Evolutionary conservation across 306 rosid genomes (phyloP), one percentile per base, ranked within the genome.

Genomic region (Sicyos edulis): DNA sequence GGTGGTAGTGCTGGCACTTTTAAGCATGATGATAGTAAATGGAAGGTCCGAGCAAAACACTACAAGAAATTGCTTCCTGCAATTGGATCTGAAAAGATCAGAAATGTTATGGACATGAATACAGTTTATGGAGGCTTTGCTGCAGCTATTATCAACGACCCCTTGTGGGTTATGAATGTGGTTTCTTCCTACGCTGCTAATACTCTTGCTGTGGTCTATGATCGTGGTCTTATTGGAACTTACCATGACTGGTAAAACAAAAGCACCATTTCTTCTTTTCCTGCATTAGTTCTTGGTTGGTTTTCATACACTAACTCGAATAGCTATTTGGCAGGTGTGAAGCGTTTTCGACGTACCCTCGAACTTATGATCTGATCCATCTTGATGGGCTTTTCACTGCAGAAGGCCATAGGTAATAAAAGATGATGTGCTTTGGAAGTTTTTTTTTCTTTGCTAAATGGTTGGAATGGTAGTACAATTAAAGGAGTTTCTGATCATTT

Each of bases 81-180:
- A 4, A 82, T 95, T 64, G 97, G 99, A 21, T 82, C 91, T 21
- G 69, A 85, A 6, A 91, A 87, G 86, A 73, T 95, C 7, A 86
- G 99, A 79, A 95, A 95, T 77, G 92, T 95, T 24, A 91, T 95
- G 97, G 99, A 95, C 78, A 95, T 91, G 99, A 95, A 89, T 67
- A 95, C 97, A 0, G 82, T 69, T 20, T 95, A 80, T 75, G 99
- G 99, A 76, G 92, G 97, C 63, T 88, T 95, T 58, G 97, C 99
- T 6, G 96, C 99, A 0, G 76, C 96, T 10, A 57, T 80, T 74
- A 81, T 89, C 22, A 84, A 85, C 62, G 92, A 87, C 84, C 99
- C 99, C 24, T 63, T 91, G 73, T 95, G 99, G 99, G 95, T 89
- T 74, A 95, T 95, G 99, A 95, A 95, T 80, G 99, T 91, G 47